Conservation (phyloP, 2,329 filamentous ascomycete species). For the Claviceps sp. region DNA sequence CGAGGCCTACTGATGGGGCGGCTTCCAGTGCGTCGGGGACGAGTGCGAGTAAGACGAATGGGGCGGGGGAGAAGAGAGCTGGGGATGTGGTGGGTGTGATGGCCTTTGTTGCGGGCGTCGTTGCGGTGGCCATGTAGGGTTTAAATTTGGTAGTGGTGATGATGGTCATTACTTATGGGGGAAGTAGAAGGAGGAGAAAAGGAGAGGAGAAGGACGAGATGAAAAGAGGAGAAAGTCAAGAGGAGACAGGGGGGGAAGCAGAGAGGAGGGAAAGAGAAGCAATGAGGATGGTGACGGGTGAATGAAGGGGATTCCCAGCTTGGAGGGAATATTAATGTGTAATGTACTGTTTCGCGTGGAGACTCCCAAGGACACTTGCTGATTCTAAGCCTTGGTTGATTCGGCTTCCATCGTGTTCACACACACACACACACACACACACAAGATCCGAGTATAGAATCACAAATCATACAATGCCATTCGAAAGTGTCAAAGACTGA, state of each 20-base stretch:
- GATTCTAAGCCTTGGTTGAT: neutral
- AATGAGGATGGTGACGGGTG: neutral
- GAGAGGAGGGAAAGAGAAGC: no score
- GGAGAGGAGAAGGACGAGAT: no score
- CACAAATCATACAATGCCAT: neutral
- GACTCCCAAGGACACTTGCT: neutral
- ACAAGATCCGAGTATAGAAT: no score
- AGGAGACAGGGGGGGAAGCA: no score
- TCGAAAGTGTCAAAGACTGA: neutral
- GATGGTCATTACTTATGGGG: neutral
- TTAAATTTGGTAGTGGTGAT: neutral
- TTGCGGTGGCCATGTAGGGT: conserved; percentile 23
- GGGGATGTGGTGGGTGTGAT: conserved; percentile 21
- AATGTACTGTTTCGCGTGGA: neutral
- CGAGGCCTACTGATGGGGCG: no score
- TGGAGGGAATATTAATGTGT: neutral
- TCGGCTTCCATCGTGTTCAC: neutral
- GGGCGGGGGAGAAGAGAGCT: conserved; percentile 12
- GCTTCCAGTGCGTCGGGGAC: no score
- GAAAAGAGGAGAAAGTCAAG: no score
- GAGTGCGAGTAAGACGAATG: conserved; percentile 12
- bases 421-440: neutral
- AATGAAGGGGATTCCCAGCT: neutral
- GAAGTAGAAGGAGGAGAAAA: neutral
- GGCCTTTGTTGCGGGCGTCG: conserved; percentile 21